Evolutionary conservation across 1,284 basidiomycete species (phyloP), one percentile per base, ranked within the genome.

Genomic region (Somion occarium): DNA sequence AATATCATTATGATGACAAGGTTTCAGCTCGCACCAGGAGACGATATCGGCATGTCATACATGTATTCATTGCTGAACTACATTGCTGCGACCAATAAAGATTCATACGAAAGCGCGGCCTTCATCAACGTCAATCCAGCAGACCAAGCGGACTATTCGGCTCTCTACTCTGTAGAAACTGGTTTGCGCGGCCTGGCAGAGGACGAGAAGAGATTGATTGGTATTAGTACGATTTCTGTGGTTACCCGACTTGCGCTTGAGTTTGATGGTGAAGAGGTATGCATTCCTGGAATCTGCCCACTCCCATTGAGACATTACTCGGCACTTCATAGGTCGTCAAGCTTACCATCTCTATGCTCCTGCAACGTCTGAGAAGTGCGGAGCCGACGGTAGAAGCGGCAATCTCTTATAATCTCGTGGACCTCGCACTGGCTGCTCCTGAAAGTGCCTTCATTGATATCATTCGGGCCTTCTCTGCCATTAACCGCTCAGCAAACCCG

Each of bases 11-110:
- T n/a, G 50, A 37, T 37, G 20, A 34, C 18, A n/a, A 11, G 22
- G 5, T 25, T 22, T 2, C 44, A 93, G 89, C 73, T 92, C 50
- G 84, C 91, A 12, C 87, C 90, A 5, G 91, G 91, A 49, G 91
- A 96, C 59, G 93, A 96, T 65, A 80, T 95, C 44, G 81, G 94
- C 61, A 88, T 95, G 78, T 97, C 94, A 2, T 93, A 93, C 59
- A 90, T 97, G 82, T 98, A 98, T 68, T 95, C 93, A 7, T 78
- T 98, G 13, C 78, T 98, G 54, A 98, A 98, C 64, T 91, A 92
- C 63, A 87, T 98, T 51, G 83, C 88, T 2, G 83, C 82, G 34
- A 88, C 84, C 15, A 91, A 81, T 70, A 87, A 86, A 67, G 92
- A 85, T 50, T 76, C 82, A 38, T 78, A 79, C 38, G 87, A 84